Evolutionary conservation across 108 stramenopile species (phyloP).

Genomic region (Nannochloropsis salina): DNA sequence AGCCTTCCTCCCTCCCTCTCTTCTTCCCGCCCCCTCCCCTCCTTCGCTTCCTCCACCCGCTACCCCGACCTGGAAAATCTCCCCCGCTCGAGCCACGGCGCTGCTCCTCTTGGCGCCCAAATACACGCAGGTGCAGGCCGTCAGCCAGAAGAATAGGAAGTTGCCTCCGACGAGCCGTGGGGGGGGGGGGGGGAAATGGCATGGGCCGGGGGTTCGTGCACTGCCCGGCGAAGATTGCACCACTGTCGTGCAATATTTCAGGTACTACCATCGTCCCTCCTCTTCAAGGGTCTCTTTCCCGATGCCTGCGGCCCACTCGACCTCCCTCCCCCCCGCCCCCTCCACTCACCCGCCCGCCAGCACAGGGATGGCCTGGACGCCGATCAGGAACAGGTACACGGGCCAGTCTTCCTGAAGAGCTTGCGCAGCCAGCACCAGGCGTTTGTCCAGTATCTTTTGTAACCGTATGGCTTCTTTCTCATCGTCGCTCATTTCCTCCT

Average conservation of each 20-base stretch:
- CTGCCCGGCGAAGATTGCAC: not conserved
- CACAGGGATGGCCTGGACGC: not conserved
- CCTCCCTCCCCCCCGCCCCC: not conserved
- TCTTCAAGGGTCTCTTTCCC: not conserved
- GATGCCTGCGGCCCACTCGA: not conserved
- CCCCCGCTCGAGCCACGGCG: not conserved
- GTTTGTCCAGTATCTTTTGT: not conserved
- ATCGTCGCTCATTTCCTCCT: not conserved
- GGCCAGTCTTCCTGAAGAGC: not conserved
- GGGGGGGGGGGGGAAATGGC: not conserved
- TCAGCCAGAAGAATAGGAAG: not conserved
- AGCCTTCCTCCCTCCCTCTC: too few relatives aligned
- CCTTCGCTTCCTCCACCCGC: too few relatives aligned
- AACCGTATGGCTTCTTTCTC: not conserved
- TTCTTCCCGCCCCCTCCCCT: too few relatives aligned
- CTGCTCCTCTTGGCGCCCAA: not conserved
- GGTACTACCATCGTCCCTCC: not conserved
- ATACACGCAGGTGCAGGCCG: not conserved
- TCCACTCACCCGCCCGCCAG: not conserved
- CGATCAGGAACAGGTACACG: not conserved
- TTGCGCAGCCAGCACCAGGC: not conserved
- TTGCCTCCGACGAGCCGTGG: not conserved
- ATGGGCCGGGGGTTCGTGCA: not conserved
- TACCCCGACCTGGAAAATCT: not conserved
- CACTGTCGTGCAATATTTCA: not conserved